Base-by-base conservation (phyloP, 129 eudicot genomes). In the Heracleum sosnowskyi region DNA sequence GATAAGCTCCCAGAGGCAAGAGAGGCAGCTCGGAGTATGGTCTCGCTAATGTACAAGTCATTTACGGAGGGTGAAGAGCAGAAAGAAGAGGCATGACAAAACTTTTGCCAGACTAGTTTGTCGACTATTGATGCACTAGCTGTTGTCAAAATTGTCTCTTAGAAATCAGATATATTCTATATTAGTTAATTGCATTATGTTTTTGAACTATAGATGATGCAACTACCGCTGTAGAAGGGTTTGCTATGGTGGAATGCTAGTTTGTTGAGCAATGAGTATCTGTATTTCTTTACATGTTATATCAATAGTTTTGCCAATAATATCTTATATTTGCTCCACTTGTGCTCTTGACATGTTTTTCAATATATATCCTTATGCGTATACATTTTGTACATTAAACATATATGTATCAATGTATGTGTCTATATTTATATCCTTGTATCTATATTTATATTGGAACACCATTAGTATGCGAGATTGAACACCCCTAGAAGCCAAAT, bases 1-100 rank as follows among this genome's bases (percentile, higher is more conserved):
- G 99, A 96, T 73, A 90, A 90, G 75, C 97, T 96, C 5, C 99
- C 97, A 0, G 99, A 96, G 86, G 99, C 99, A 40, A 92, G 99
- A 85, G 99, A 96, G 64, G 97, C 97, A 53, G 99, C 99, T 82
- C 82, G 97, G 69, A 82, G 90, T 34, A 85, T 90, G 26, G 86
- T 86, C 46, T 44, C 81, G 44, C 75, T 84, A 60, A 66, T 92
- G 76, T 68, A 89, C 69, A 83, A 79, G 76, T 80, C 75, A 75
- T 60, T 88, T 60, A 81, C 80, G 41, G 86, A 84, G 79, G 76
- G 77, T 36, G 89, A 83, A 26, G 93, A 87, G 20, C 81, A 88
- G 69, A 80, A 82, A 55, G 79, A 83, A 69, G 97, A 88, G 76
- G 83, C 75, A 13, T 96, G 97, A 97, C 97, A 90, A 85, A 85